phyloP scores from a whole-genome alignment of 768 basidiomycete genomes.

The Leccinum boreale region DNA sequence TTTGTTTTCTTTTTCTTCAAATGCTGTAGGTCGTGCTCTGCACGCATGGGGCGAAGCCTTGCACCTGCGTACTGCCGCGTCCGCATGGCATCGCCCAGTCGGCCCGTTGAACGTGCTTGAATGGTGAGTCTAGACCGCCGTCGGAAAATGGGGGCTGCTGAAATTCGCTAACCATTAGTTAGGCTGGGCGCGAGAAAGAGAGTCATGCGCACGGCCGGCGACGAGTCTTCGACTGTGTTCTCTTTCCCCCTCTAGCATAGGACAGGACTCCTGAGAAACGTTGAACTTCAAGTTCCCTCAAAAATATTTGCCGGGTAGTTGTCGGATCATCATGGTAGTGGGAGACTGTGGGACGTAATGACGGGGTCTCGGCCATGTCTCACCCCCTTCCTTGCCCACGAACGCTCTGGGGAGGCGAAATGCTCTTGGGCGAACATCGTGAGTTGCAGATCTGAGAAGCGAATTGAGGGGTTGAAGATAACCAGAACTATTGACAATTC shows the following conservation, averaged over 20 bases:
- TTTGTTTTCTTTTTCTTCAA: not conserved
- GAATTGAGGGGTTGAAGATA: slow-evolving; percentile 1
- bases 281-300: not conserved
- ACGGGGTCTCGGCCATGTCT: not conserved
- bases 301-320: not conserved
- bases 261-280: slow-evolving; percentile 4
- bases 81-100: not conserved
- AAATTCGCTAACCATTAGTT: not conserved
- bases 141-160: not conserved
- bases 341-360: slow-evolving; percentile 6
- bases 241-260: not conserved
- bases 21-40: slow-evolving; percentile 5
- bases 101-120: not conserved
- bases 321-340: not conserved
- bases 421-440: not conserved
- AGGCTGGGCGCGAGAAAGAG: not conserved
- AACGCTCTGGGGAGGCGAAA: not conserved
- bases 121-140: not conserved
- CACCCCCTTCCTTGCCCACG: not conserved
- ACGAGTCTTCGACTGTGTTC: not conserved
- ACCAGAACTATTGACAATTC: not conserved
- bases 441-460: slow-evolving; percentile 1
- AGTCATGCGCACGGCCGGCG: not conserved
- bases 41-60: slow-evolving; percentile 5
- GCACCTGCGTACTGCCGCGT: not conserved